Evolutionary conservation across 805 yeast species (phyloP), one percentile per base, ranked within the genome.

Genomic region (Pichia cabralensis): DNA sequence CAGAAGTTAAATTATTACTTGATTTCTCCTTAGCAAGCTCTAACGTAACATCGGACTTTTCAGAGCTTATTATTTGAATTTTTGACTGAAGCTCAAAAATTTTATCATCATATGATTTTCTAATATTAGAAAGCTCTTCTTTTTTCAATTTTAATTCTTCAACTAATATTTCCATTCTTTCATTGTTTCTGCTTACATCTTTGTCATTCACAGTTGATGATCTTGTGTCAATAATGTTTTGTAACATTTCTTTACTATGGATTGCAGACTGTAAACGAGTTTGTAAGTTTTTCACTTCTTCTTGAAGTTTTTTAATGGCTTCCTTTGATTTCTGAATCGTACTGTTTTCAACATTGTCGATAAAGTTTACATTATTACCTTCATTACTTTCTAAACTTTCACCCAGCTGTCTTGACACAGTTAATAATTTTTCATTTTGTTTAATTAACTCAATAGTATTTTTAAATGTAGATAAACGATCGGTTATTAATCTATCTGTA

Each of bases 371-470:
- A 3, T 60, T 57, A 15, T 65, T 62, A 43, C 72, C 76, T 12
- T 48, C 47, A 45, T 82, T 94, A 8, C 17, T 13, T 50, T 88
- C 96, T 35, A 88, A 60, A 47, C 76, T 74, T 26, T 68, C 64
- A 9, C 89, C 94, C 13, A 89, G 61, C 33, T 71, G 72, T 42
- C 97, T 69, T 1, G 82, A 74, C 2, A 81, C 73, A 24, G 65
- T 60, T 23, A 86, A 57, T 19, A 89, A 64, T 34, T 84, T 81
- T 44, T 77, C 74, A 50, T 89, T 89, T 54, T 76, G 81, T 33
- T 68, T 60, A 47, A 84, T 82, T 33, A 89, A 60, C 31, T 81
- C 94, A 10, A 67, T 61, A 11, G 82, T 67, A 47, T 69, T 70
- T 28, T 67, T 70, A 58, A 88, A 89, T 8, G 74, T 69, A 1